A percentile compares a stretch with the other conserved stretches of the same genome.
These are phyloP conservation scores for Crassisporium funariophilum DNA, from an alignment of 768 basidiomycete species.

Conservation along the genomic window DNA sequence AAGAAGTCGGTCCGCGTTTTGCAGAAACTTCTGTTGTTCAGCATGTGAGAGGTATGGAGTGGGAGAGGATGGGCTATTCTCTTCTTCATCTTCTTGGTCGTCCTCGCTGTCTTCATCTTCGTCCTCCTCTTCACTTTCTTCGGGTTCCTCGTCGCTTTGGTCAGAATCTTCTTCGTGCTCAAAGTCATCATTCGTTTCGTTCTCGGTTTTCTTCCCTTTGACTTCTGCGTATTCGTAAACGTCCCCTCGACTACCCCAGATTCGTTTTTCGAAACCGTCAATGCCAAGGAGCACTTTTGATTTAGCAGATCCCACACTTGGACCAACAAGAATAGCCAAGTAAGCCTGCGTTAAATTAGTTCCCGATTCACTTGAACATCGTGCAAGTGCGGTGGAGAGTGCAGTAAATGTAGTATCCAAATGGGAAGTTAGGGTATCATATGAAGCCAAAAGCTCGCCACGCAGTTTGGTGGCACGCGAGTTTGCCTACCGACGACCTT, in stretches of 20 bases:
- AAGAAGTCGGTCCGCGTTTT: constrained; percentile 36
- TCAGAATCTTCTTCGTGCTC: constrained; percentile 17
- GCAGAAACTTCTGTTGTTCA: constrained; percentile 34
- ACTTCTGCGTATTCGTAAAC: constrained; percentile 11
- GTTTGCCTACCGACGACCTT: constrained; percentile 35
- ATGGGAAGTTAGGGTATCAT: constrained; percentile 74
- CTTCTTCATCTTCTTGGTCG: constrained; percentile 9
- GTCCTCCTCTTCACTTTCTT: constrained; percentile 11
- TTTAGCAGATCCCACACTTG: constrained; percentile 62
- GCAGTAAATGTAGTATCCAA: constrained; percentile 74
- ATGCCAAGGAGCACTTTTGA: constrained; percentile 63
- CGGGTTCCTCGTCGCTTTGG: constrained; percentile 8
- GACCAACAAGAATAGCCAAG: constrained; percentile 66
- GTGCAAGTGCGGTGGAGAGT: constrained; percentile 67
- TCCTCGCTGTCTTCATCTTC: constrained; percentile 9
- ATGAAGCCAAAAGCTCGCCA: constrained; percentile 61
- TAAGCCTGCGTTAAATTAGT: constrained; percentile 40
- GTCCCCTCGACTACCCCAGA: constrained; percentile 40
- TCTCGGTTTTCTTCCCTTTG: constrained; percentile 11
- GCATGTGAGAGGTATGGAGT: constrained; percentile 24
- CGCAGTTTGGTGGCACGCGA: constrained; percentile 59
- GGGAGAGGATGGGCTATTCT: constrained; percentile 5
- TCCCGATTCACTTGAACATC: constrained; percentile 6
- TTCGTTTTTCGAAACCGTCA: constrained; percentile 59
- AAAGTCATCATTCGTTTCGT: constrained; percentile 17